Base-by-base conservation (phyloP, 352 stramenopile species). In the Phytophthora kernoviae region DNA sequence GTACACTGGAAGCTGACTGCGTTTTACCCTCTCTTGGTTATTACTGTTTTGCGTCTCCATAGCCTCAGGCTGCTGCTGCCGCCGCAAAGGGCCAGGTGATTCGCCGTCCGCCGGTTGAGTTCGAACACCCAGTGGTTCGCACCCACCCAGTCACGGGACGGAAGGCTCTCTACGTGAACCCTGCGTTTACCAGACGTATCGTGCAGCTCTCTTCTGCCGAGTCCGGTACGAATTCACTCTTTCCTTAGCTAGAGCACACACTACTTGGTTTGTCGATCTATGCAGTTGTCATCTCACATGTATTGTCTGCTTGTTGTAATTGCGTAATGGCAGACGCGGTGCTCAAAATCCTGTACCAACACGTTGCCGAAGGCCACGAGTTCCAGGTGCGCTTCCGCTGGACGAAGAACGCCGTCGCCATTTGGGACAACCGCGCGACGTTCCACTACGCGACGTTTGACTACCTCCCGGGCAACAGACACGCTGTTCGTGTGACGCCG, bases 101-200 rank as follows among this genome's bases (percentile, higher is more conserved):
- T 43, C 37, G 37, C 8, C 37, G 37, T 21, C 37, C 37, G 15
- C 37, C 37, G 37, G 37, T 43, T 4, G 63, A 65, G 46, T 68
- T 62, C 9, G 59, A 68, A 24, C 69, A 78, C 48, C 65, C 37
- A 20, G 37, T 43, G 10, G 37, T 43, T 4, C 37, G 37, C n/a
- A 43, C 37, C 3, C 37, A 43, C 65, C 5, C 52, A 0, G 37
- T 43, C 37, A 43, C 37, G 15, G 15, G 15, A 43, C 37, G 37
- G 20, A 15, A 17, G 5, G 37, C 65, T 69, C 52, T 78, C 24
- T 78, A 45, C 41, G 69, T 75, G 20, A 78, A 78, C 53, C 22
- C 43, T 5, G 54, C 27, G 0, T 78, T 78, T 47, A 78, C 69
- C 8, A 64, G 37, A 14, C 65, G 65, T 22, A 78, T 78, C 33